phyloP scores from a whole-genome alignment of 2,329 filamentous ascomycete species.

The Stemphylium beticola region DNA sequence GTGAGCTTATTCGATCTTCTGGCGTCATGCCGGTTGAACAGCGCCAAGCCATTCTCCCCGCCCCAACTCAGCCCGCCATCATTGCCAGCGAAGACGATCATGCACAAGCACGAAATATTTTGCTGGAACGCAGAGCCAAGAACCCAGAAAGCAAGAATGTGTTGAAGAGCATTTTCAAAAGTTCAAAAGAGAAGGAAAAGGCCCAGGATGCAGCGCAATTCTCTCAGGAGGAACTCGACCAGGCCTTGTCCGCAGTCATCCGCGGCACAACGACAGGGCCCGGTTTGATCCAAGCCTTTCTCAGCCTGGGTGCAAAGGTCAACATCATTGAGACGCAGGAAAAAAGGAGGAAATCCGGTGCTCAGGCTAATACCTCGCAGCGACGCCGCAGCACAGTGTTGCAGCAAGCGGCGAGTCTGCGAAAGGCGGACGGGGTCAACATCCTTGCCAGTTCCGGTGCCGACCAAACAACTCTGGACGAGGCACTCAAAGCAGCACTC shows the following conservation, averaged over 20 bases:
- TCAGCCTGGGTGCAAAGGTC: conserved; percentile 44
- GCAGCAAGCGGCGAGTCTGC: conserved; percentile 42
- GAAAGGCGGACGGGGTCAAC: conserved; percentile 39
- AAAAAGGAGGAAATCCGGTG: conserved; percentile 24
- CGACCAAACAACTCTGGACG: conserved; percentile 44
- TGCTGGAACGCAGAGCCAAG: conserved; percentile 39
- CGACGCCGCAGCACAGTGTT: conserved; percentile 45
- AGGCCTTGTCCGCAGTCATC: conserved; percentile 42
- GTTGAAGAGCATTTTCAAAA: conserved; percentile 45
- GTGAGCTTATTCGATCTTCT: conserved; percentile 38
- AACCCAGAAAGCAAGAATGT: conserved; percentile 40
- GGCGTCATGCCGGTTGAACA: conserved; percentile 36
- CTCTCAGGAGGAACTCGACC: conserved; percentile 45
- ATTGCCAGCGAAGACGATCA: conserved; percentile 43
- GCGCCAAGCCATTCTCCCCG: conserved; percentile 39
- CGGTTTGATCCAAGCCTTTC: conserved; percentile 43
- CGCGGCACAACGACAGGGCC: conserved; percentile 37
- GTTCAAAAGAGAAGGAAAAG: conserved; percentile 45
- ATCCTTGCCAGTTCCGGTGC: conserved; percentile 43
- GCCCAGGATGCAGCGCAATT: conserved; percentile 36
- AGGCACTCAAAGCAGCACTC: conserved; percentile 43
- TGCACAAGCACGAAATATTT: conserved; percentile 35
- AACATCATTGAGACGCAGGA: conserved; percentile 32
- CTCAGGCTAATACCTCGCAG: conserved; percentile 24
- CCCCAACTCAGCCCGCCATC: conserved; percentile 38